A percentile compares a stretch with the other conserved stretches of the same genome.
Evolutionary conservation across 1,284 basidiomycete species (phyloP).

Genomic region (Lentinula novae-zelandiae): DNA sequence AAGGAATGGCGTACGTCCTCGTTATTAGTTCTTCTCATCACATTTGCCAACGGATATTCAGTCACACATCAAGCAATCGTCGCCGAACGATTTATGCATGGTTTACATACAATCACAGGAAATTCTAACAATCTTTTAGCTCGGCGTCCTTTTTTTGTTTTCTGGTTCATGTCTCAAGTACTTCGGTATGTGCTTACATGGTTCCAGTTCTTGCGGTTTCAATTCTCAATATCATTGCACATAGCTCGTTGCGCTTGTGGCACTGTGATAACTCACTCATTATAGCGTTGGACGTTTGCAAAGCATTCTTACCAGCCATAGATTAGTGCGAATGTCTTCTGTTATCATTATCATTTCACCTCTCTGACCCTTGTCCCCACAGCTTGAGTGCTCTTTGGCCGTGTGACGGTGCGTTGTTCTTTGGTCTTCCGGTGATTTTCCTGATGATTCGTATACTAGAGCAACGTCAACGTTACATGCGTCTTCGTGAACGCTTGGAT

Average conservation of each 20-base stretch:
- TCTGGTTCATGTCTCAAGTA: conserved; percentile 78
- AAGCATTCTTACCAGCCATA: conserved; percentile 56
- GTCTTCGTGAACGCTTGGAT: conserved; percentile 43
- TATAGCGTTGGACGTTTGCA: conserved; percentile 63
- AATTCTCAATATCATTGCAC: conserved; percentile 6
- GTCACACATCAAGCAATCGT: conserved; percentile 63
- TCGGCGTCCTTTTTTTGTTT: conserved; percentile 64
- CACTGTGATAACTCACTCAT: conserved; percentile 55
- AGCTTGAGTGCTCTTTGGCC: conserved; percentile 64
- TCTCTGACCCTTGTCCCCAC: not conserved
- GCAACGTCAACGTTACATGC: conserved; percentile 46
- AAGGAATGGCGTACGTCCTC: conserved; percentile 67
- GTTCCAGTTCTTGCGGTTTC: not conserved
- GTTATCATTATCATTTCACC: not conserved
- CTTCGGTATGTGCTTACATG: conserved; percentile 41
- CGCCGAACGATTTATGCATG: conserved; percentile 55
- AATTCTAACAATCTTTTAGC: conserved; percentile 49
- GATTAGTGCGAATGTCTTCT: conserved; percentile 42
- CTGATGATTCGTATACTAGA: conserved; percentile 31
- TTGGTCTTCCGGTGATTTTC: not conserved
- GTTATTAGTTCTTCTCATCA: conserved; percentile 11
- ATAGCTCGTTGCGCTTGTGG: conserved; percentile 60
- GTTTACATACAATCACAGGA: conserved; percentile 61
- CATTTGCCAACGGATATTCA: conserved; percentile 23
- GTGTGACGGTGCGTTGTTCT: conserved; percentile 45